Conservation (phyloP, 371 early-diverging fungal species). For the Catenaria anguillulae region DNA sequence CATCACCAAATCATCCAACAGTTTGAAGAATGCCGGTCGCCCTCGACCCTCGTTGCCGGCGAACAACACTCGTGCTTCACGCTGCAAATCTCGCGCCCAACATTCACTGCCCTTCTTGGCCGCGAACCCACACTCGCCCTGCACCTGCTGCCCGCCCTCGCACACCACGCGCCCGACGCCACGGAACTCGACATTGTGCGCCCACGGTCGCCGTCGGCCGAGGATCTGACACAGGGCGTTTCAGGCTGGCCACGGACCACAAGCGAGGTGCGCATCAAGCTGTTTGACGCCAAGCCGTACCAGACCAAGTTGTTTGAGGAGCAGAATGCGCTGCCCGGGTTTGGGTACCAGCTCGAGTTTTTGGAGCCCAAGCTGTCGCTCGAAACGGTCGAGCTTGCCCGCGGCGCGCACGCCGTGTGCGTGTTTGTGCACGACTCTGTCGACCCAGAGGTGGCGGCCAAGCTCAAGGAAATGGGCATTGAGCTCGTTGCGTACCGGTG, state of each 20-base stretch:
- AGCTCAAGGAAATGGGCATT: slow-evolving; percentile 15
- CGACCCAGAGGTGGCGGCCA: slow-evolving; percentile 15
- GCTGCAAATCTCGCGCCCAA: background rate
- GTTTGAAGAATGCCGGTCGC: background rate
- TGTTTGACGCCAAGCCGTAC: slow-evolving; percentile 10
- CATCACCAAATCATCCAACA: background rate
- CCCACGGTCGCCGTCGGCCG: background rate
- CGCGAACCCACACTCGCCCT: background rate
- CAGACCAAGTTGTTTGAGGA: slow-evolving; percentile 4
- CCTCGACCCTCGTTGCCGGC: background rate
- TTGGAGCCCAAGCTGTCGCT: slow-evolving; percentile 6
- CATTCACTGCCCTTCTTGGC: background rate
- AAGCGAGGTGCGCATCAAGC: too few relatives aligned
- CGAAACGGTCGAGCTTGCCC: slow-evolving; percentile 6
- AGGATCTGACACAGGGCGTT: too few relatives aligned
- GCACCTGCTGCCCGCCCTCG: background rate
- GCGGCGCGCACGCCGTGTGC: slow-evolving; percentile 18
- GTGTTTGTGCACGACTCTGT: slow-evolving; percentile 28
- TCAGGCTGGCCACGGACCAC: too few relatives aligned
- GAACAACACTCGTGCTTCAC: background rate
- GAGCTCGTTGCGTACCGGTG: slow-evolving; percentile 26
- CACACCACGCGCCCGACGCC: background rate
- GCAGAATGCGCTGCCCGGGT: background rate
- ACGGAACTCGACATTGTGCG: background rate
- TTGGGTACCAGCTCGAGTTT: slow-evolving; percentile 8